These are phyloP conservation scores for Pterocarpus santalinus DNA, from an alignment of 306 rosid species.

Conservation along the genomic window DNA sequence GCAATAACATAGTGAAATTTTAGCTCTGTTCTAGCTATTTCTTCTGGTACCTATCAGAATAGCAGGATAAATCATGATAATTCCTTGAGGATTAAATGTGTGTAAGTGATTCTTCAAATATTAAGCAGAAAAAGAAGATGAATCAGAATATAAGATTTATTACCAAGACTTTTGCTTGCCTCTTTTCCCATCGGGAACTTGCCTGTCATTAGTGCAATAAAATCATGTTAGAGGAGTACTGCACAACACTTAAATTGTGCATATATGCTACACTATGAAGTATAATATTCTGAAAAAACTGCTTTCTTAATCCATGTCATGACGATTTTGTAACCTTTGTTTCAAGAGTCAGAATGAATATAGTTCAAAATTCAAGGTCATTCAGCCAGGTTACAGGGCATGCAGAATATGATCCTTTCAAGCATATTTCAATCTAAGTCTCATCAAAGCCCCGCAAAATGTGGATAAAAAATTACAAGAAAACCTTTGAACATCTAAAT, in stretches of 20 bases:
- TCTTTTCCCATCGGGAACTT: conserved; percentile 89
- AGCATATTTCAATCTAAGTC: background rate
- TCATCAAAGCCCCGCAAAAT: conserved; percentile 14
- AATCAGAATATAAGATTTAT: conserved; percentile 39
- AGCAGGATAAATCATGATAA: too few relatives aligned
- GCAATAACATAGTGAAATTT: too few relatives aligned
- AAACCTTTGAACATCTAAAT: conserved; percentile 5
- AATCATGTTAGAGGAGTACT: conserved; percentile 30
- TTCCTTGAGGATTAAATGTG: background rate
- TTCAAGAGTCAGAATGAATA: conserved; percentile 23
- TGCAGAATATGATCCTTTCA: conserved; percentile 32
- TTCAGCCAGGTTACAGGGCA: conserved; percentile 9
- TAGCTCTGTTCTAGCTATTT: too few relatives aligned
- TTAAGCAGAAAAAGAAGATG: background rate
- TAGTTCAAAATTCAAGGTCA: conserved; percentile 7
- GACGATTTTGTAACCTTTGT: conserved; percentile 4
- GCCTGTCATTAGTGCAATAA: conserved; percentile 65
- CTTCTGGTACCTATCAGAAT: too few relatives aligned
- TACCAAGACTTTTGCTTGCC: conserved; percentile 94
- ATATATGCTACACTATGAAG: conserved; percentile 19
- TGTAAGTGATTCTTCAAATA: conserved; percentile 15
- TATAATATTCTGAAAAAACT: background rate
- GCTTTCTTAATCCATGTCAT: background rate
- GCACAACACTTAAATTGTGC: conserved; percentile 17
- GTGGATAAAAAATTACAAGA: background rate